Base-by-base conservation (phyloP, 768 basidiomycete species). In the Suillus hirtellus region DNA sequence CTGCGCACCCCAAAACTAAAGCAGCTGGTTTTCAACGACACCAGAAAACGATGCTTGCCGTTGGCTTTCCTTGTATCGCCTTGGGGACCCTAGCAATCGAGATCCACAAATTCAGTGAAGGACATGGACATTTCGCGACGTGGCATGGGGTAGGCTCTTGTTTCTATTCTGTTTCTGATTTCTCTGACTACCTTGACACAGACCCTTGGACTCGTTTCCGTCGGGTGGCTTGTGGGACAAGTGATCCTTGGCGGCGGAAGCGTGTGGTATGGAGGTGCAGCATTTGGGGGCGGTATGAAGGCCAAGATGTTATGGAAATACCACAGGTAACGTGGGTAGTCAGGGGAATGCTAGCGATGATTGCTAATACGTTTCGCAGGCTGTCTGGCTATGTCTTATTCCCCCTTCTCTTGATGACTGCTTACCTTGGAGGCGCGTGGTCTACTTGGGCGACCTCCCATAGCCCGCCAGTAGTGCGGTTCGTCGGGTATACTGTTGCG, bases 261-360 rank as follows among this genome's bases (percentile, higher is more conserved):
- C 58, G 89, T 92, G 17, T 93, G 92, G 92, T 87, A 82, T 64
- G 81, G 77, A 8, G 92, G 92, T 12, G 80, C 79, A 17, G 78
- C 80, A 0, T 90, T 93, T 70, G 91, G 92, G 5, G 90, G 92
- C 1, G 86, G 84, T 15, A 73, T 79, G 50, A 88, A 84, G 71
- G 90, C 92, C 15, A 94, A 91, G 72, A 72, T 77, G 1, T 63
- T 93, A 21, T 95, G 92, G 89, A 95, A 93, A 72, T 94, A 92
- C 67, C 93, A 95, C 69, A 78, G 93, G 89, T 87, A 37, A 35
- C 31, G n/a, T 34, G 21, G 24, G 56, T 27, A 42, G 27, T n/a
- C 15, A 27, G 27, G 8, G 38, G 42, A 24, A 12, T 58, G 24
- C 11, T 11, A 42, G 19, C 27, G 21, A 40, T 40, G 21, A 19